Conservation (phyloP, 2,329 filamentous ascomycete species). For the Bipolaris sorokiniana region DNA sequence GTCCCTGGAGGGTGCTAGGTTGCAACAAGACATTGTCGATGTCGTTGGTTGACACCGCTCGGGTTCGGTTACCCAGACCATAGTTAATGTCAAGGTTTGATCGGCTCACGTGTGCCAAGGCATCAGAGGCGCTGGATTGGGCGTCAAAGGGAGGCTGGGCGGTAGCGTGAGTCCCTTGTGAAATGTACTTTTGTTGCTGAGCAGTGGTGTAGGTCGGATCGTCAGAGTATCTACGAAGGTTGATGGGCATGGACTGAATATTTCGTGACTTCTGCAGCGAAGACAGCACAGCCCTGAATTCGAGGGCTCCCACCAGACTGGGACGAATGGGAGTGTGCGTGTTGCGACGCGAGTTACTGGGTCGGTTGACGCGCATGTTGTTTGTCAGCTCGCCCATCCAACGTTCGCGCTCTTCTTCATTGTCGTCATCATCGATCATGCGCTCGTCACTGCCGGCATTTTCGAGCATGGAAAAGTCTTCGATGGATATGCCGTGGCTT, state of each 20-base stretch:
- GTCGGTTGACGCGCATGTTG: constrained; percentile 87
- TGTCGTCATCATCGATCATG: constrained; percentile 61
- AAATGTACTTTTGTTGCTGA: constrained; percentile 56
- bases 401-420: constrained; percentile 67
- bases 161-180: constrained; percentile 57
- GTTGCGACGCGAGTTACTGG: constrained; percentile 69
- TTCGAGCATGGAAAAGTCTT: constrained; percentile 70
- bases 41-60: constrained; percentile 67
- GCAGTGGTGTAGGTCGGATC: constrained; percentile 58
- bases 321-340: constrained; percentile 86
- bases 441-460: constrained; percentile 62
- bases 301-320: constrained; percentile 88
- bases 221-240: constrained; percentile 72
- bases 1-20: constrained; percentile 38
- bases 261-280: constrained; percentile 83
- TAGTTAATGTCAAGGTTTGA: constrained; percentile 41
- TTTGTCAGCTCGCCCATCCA: constrained; percentile 82
- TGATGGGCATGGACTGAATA: constrained; percentile 71
- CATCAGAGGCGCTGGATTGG: constrained; percentile 23
- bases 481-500: constrained; percentile 58
- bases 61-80: constrained; percentile 41
- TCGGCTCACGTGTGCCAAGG: constrained; percentile 30
- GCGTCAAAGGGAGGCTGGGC: constrained; percentile 47
- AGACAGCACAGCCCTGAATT: constrained; percentile 90
- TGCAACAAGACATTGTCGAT: constrained; percentile 56